Evolutionary conservation across 352 stramenopile species (phyloP).

Genomic region (Phytophthora pseudosyringae): DNA sequence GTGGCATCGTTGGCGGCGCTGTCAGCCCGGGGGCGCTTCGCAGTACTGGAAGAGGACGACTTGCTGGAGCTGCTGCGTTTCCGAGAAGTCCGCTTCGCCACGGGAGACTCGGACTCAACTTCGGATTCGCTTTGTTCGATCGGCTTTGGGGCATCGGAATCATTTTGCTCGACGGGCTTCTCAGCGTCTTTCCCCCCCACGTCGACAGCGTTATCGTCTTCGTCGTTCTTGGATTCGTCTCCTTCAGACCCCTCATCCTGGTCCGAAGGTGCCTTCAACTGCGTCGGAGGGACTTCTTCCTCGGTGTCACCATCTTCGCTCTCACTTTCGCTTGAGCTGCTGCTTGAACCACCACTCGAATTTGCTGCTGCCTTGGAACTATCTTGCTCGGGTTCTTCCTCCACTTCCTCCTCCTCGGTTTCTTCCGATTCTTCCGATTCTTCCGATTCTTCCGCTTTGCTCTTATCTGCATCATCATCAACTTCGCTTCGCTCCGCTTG

Average conservation of each 20-base stretch:
- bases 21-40: constrained; percentile 18
- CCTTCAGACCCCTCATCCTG: constrained; percentile 19
- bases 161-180: not conserved
- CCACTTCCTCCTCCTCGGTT: constrained; percentile 19
- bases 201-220: constrained; percentile 3
- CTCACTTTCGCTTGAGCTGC: constrained; percentile 21
- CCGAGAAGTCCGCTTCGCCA: not conserved
- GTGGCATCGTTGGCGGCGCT: not conserved
- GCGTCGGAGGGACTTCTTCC: constrained; percentile 12
- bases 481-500: constrained; percentile 6
- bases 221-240: constrained; percentile 4
- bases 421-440: constrained; percentile 7
- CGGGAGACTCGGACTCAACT: not conserved
- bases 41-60: not conserved
- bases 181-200: constrained; percentile 12
- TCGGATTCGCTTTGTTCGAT: constrained; percentile 6
- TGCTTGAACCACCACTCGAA: constrained; percentile 10
- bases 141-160: not conserved
- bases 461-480: constrained; percentile 3
- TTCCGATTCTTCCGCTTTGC: constrained; percentile 3
- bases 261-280: constrained; percentile 17
- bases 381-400: constrained; percentile 7
- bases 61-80: constrained; percentile 18
- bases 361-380: constrained; percentile 4
- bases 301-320: constrained; percentile 20